A percentile compares a stretch with the other conserved stretches of the same genome.
Conservation (phyloP, 1,139 yeast genomes). For the Yamadazyma aaseri region DNA sequence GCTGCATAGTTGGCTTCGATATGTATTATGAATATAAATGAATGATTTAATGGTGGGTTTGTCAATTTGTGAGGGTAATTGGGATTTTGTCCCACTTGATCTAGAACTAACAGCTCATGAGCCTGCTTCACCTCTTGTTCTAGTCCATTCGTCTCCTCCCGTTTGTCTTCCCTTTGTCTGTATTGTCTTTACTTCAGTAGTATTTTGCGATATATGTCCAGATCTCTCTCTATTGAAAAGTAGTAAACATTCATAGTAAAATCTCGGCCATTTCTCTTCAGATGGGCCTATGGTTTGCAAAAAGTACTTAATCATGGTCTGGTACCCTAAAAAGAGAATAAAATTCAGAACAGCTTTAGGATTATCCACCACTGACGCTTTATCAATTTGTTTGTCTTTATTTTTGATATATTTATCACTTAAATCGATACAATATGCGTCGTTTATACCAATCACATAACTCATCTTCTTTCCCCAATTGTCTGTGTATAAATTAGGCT, state of each 20-base stretch:
- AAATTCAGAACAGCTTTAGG: conserved; percentile 39
- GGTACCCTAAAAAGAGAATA: conserved; percentile 39
- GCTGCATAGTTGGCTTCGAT: not conserved
- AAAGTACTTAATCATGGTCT: conserved; percentile 28
- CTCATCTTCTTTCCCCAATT: conserved; percentile 97
- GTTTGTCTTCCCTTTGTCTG: conserved; percentile 57
- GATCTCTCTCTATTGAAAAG: conserved; percentile 21
- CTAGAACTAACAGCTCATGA: not conserved
- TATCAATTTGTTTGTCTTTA: conserved; percentile 48
- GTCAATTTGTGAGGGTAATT: no score
- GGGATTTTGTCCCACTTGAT: no score
- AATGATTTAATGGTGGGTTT: no score
- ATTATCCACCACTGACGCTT: conserved; percentile 35
- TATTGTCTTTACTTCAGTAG: conserved; percentile 10
- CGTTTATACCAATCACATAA: conserved; percentile 69
- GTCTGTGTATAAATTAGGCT: conserved; percentile 69
- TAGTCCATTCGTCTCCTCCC: conserved; percentile 76
- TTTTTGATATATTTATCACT: conserved; percentile 65
- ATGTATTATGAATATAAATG: not conserved
- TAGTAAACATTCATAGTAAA: conserved; percentile 29
- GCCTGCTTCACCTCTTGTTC: conserved; percentile 75
- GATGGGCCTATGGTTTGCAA: conserved; percentile 7
- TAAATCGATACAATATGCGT: conserved; percentile 64
- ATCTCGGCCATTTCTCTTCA: conserved; percentile 6
- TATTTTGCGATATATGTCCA: conserved; percentile 7